phyloP scores from a whole-genome alignment of 331 rosid genomes.

The Malus hybrid region DNA sequence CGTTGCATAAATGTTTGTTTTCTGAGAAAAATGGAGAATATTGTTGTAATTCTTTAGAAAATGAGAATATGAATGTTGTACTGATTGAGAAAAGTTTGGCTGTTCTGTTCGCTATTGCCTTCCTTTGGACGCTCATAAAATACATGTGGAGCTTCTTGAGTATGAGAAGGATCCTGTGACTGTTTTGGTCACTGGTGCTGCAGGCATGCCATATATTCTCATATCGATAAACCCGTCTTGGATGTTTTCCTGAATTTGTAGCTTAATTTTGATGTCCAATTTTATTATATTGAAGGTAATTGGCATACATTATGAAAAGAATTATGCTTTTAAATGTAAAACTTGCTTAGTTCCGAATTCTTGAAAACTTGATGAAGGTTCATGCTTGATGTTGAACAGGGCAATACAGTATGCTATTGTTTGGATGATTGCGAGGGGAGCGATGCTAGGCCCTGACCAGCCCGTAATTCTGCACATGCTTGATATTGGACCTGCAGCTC shows the following conservation, averaged over 20 bases:
- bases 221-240: neutral
- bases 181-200: constrained; percentile 69
- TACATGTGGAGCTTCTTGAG: constrained; percentile 56
- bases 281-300: too few species aligned
- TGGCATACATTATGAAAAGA: neutral
- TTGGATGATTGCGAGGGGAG: constrained; percentile 75
- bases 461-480: constrained; percentile 75
- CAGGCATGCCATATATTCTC: constrained; percentile 42
- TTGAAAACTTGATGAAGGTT: neutral
- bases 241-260: neutral
- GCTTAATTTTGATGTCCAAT: neutral
- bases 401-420: constrained; percentile 73
- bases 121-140: constrained; percentile 57
- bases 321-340: neutral
- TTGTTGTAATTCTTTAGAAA: constrained; percentile 14
- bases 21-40: constrained; percentile 15
- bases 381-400: constrained; percentile 22
- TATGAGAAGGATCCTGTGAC: constrained; percentile 54
- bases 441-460: constrained; percentile 60
- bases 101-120: constrained; percentile 29
- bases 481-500: constrained; percentile 52
- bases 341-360: neutral
- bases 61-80: constrained; percentile 12
- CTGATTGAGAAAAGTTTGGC: constrained; percentile 37
- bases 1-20: constrained; percentile 18